Evolutionary conservation across 495 filamentous ascomycete genomes (phyloP).

Genomic region (Aspergillus haitiensis): DNA sequence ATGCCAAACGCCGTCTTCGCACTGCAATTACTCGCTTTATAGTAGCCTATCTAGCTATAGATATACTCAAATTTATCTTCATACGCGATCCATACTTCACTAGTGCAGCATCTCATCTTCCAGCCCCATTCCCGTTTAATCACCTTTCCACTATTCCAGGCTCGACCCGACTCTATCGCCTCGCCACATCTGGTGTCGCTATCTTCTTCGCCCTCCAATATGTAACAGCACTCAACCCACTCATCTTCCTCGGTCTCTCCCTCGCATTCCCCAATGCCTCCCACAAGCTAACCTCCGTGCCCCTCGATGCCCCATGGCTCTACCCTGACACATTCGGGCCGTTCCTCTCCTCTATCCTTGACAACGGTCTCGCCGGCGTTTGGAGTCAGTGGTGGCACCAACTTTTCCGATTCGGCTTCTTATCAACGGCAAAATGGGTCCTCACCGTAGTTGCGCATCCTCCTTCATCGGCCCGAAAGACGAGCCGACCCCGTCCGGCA

Average conservation of each 20-base stretch:
- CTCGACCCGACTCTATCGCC: slow-evolving; percentile 49
- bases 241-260: slow-evolving; percentile 58
- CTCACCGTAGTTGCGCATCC: slow-evolving; percentile 23
- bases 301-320: slow-evolving; percentile 60
- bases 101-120: slow-evolving; percentile 32
- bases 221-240: slow-evolving; percentile 55
- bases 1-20: slow-evolving; percentile 48
- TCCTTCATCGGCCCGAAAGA: slow-evolving; percentile 30
- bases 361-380: slow-evolving; percentile 68
- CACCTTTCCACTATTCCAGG: slow-evolving; percentile 39
- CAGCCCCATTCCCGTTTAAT: slow-evolving; percentile 47
- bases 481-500: slow-evolving; percentile 6
- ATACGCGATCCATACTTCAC: slow-evolving; percentile 77
- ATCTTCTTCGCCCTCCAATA: slow-evolving; percentile 55
- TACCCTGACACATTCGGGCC: slow-evolving; percentile 66
- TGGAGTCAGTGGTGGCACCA: slow-evolving; percentile 93
- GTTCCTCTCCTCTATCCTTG: slow-evolving; percentile 51
- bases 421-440: slow-evolving; percentile 54
- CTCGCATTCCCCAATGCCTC: slow-evolving; percentile 42
- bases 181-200: slow-evolving; percentile 47
- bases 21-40: slow-evolving; percentile 48
- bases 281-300: slow-evolving; percentile 40
- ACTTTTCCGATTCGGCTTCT: slow-evolving; percentile 73
- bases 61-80: slow-evolving; percentile 63
- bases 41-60: slow-evolving; percentile 61